Base-by-base conservation (phyloP, 805 yeast species). In the Blastobotrys terrestris region DNA sequence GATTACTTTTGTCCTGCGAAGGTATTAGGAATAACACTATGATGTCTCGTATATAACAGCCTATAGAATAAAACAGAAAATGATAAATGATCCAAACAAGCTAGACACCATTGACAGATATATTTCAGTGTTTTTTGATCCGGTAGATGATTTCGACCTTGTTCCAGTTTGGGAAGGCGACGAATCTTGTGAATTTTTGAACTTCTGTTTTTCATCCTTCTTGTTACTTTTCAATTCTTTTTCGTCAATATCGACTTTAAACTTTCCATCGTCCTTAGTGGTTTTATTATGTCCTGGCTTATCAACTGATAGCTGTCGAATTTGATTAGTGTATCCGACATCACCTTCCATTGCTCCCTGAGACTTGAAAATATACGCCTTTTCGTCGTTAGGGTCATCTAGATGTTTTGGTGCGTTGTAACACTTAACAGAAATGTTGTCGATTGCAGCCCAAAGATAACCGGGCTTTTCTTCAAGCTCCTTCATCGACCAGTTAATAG, bases 401-500 rank as follows among this genome's bases (percentile, higher is more conserved):
- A 71, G 77, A 11, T 72, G 60, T 13, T 11, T 19, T 21, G 97
- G 96, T 40, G 88, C 78, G 62, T 78, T 88, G 68, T 87, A 85
- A 63, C 95, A 81, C 48, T 80, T 75, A 47, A 90, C 77, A 14
- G 76, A 72, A 26, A 87, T 73, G 44, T 78, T 76, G 60, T 83
- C 75, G 44, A 91, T 62, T 54, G 78, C 74, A 22, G 86, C 83
- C 66, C 81, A 88, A 71, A 80, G 84, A 72, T 90, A 91, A 15
- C 97, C 97, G 49, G 84, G 79, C 35, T 26, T 26, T 52, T 85
- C 73, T 54, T 73, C 63, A 55, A 89, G 78, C 68, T 89, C 97
- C 2, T 75, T 66, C 19, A 90, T 77, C 67, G 84, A 69, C 97
- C 97, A 91, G 72, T 88, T 75, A 56, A 91, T 81, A 19, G 58